These are phyloP conservation scores for Wickerhamiella infanticola DNA, from an alignment of 1,139 yeast species.

Conservation along the genomic window DNA sequence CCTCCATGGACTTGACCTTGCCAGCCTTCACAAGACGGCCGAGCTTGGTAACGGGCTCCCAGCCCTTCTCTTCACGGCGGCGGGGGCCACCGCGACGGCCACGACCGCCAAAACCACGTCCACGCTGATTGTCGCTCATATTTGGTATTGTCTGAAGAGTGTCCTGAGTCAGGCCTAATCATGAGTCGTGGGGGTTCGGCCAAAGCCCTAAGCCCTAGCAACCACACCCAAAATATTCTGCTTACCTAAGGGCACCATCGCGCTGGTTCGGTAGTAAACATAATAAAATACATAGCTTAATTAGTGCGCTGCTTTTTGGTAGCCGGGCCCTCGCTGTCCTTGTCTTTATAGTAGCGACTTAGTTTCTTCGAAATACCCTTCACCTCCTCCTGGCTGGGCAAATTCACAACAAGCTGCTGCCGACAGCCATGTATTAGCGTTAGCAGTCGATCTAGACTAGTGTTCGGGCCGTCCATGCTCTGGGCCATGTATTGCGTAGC, in stretches of 20 bases:
- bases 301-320: not conserved
- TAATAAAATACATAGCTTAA: too few relatives aligned
- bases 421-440: slow-evolving; percentile 12
- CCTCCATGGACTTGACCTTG: slow-evolving; percentile 91
- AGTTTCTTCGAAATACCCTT: slow-evolving; percentile 8
- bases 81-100: slow-evolving; percentile 45
- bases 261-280: too few relatives aligned
- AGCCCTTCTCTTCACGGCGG: slow-evolving; percentile 88
- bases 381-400: slow-evolving; percentile 5
- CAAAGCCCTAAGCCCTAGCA: not conserved
- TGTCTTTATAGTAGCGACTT: slow-evolving; percentile 3
- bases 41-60: slow-evolving; percentile 99
- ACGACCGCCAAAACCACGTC: slow-evolving; percentile 19
- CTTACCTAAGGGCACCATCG: too few relatives aligned
- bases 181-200: not conserved
- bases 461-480: slow-evolving; percentile 16
- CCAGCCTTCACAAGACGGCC: slow-evolving; percentile 99
- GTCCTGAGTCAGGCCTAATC: not conserved
- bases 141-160: not conserved
- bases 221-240: too few relatives aligned
- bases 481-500: slow-evolving; percentile 38
- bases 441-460: slow-evolving; percentile 12
- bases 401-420: slow-evolving; percentile 4
- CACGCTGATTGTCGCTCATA: slow-evolving; percentile 11
- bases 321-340: slow-evolving; percentile 3